A percentile compares a stretch with the other conserved stretches of the same genome.
phyloP scores from a whole-genome alignment of 805 yeast species.

The Cyberlindnera japonica region DNA sequence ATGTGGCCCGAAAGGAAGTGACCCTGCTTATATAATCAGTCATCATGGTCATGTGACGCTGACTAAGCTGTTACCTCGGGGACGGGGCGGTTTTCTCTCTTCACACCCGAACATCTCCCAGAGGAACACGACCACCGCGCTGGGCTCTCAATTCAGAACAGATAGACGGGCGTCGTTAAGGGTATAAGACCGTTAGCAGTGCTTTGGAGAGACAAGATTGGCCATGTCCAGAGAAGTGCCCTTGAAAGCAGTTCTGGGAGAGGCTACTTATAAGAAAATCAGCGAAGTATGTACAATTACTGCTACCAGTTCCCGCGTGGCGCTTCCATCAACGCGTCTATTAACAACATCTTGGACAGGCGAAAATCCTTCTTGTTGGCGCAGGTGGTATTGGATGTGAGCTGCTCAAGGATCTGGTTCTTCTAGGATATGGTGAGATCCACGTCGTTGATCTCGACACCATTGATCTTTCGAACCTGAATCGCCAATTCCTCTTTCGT shows the following conservation, averaged over 20 bases:
- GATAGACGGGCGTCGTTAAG: no score
- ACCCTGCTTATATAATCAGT: conserved; percentile 1
- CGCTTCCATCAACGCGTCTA: not conserved
- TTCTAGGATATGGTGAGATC: conserved; percentile 80
- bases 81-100: no score
- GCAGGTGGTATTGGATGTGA: conserved; percentile 98
- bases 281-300: conserved; percentile 16
- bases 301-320: no score
- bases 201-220: no score
- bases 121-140: no score
- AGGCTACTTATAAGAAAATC: conserved; percentile 11
- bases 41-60: not conserved
- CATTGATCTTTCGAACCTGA: conserved; percentile 85
- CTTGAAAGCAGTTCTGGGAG: conserved; percentile 19
- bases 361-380: conserved; percentile 79
- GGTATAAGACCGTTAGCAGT: no score
- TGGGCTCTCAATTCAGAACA: no score
- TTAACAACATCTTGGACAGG: conserved; percentile 9
- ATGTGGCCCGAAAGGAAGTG: no score
- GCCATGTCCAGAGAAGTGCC: conserved; percentile 19
- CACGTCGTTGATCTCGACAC: conserved; percentile 95
- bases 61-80: no score
- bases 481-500: conserved; percentile 88
- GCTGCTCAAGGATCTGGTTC: conserved; percentile 70
- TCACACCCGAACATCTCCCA: conserved; percentile 6